Evolutionary conservation across 2,329 filamentous ascomycete genomes (phyloP).

Genomic region (Purpureocillium takamizusanense): DNA sequence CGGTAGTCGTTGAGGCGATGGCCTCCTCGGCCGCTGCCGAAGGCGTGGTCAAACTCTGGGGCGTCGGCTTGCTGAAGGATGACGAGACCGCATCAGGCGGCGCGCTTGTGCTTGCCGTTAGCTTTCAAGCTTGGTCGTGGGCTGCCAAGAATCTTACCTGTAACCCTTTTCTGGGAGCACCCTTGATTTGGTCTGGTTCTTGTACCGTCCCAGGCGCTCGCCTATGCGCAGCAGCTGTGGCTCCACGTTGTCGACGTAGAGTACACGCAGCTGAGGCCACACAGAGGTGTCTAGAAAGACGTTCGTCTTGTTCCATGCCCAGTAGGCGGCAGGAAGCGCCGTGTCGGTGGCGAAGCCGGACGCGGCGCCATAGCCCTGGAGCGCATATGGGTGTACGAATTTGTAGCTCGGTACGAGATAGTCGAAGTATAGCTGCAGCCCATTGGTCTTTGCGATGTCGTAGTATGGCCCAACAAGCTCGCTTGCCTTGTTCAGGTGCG

Average conservation of each 20-base stretch:
- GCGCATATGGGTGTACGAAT: conserved; percentile 63
- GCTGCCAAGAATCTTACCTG: background rate
- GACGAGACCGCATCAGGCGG: conserved; percentile 18
- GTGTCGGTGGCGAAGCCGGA: conserved; percentile 60
- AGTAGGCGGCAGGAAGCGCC: conserved; percentile 62
- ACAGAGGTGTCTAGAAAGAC: conserved; percentile 67
- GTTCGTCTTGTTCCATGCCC: conserved; percentile 59
- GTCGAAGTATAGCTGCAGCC: conserved; percentile 60
- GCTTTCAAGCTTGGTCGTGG: background rate
- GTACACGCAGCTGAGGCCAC: conserved; percentile 69
- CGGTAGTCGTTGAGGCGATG: conserved; percentile 11
- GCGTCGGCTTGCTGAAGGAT: conserved; percentile 24
- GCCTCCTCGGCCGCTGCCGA: conserved; percentile 18
- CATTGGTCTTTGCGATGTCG: conserved; percentile 51
- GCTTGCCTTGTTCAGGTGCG: conserved; percentile 58
- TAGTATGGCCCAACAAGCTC: conserved; percentile 63
- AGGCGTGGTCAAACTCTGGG: conserved; percentile 18
- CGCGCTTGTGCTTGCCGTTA: background rate
- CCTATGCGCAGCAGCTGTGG: conserved; percentile 90
- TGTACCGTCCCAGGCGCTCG: conserved; percentile 74
- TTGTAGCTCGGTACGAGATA: conserved; percentile 69
- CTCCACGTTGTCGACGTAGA: conserved; percentile 89
- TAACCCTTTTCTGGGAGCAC: conserved; percentile 14
- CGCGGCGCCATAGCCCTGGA: conserved; percentile 57
- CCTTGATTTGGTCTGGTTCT: conserved; percentile 24